phyloP scores from a whole-genome alignment of 2,329 filamentous ascomycete genomes.

The Colletotrichum paranaense region DNA sequence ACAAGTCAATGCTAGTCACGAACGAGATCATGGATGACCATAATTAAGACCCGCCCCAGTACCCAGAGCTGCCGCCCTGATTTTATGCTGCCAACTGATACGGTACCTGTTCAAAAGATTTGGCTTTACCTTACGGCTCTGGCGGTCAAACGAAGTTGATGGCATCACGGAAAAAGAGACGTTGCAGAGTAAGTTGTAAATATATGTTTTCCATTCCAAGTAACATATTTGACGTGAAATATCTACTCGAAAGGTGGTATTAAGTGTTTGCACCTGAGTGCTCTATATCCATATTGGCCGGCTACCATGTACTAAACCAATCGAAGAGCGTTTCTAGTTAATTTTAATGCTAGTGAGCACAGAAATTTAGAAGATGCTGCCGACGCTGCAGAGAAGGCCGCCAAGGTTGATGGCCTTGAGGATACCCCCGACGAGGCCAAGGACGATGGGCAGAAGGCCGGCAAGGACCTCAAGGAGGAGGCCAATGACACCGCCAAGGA shows the following conservation, averaged over 20 bases:
- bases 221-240: background rate
- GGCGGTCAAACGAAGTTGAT: too few species aligned
- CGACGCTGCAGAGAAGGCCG: constrained; percentile 26
- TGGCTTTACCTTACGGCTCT: too few species aligned
- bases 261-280: background rate
- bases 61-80: too few species aligned
- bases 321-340: background rate
- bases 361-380: constrained; percentile 15
- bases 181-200: too few species aligned
- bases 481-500: constrained; percentile 20
- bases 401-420: constrained; percentile 20
- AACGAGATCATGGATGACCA: too few species aligned
- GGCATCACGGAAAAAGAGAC: too few species aligned
- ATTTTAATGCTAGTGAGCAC: background rate
- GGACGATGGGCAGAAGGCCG: constrained; percentile 27
- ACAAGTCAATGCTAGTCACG: too few species aligned
- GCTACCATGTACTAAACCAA: background rate
- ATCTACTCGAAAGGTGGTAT: background rate
- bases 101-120: too few species aligned
- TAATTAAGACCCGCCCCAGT: too few species aligned
- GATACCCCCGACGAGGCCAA: constrained; percentile 17
- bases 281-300: background rate
- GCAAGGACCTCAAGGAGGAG: constrained; percentile 24
- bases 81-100: too few species aligned
- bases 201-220: too few species aligned